Evolutionary conservation across 139 green algal species (phyloP).

Genomic region (Chlamydomonas schloesseri): DNA sequence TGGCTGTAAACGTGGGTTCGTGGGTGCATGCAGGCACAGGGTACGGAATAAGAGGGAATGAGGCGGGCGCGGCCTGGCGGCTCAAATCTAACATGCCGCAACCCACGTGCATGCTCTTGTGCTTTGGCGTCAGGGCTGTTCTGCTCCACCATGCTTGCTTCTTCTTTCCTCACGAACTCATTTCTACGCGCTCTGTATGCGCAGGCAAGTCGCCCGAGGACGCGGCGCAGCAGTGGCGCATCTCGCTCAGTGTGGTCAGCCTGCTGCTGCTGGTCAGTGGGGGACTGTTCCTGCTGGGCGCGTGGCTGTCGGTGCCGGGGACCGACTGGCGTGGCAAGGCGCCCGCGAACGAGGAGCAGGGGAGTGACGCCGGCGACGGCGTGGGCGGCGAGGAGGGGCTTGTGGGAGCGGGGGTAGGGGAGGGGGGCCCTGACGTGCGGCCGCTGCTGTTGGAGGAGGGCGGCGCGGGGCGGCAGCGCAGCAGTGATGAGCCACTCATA

Average conservation of each 20-base stretch:
- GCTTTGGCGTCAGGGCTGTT: too few relatives aligned
- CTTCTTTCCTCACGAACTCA: too few relatives aligned
- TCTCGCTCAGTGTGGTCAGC: slow-evolving; percentile 64
- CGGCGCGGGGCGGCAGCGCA: too few relatives aligned
- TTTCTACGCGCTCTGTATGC: too few relatives aligned
- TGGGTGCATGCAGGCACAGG: too few relatives aligned
- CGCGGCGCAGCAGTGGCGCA: slow-evolving; percentile 61
- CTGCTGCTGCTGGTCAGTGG: slow-evolving; percentile 60
- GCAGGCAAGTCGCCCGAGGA: slow-evolving; percentile 34
- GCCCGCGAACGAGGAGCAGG: background rate
- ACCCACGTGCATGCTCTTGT: too few relatives aligned
- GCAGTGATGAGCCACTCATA: too few relatives aligned
- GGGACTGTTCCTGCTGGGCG: slow-evolving; percentile 50
- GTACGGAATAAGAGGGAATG: too few relatives aligned
- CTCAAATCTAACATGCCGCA: too few relatives aligned
- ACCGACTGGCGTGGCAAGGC: slow-evolving; percentile 46
- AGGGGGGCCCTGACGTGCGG: background rate
- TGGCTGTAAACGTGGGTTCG: too few relatives aligned
- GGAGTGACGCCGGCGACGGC: background rate
- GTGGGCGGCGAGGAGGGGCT: background rate
- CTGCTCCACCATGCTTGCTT: too few relatives aligned
- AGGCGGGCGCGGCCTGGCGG: too few relatives aligned
- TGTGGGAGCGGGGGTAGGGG: background rate
- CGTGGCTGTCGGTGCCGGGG: slow-evolving; percentile 3
- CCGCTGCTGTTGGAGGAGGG: slow-evolving; percentile 12